Evolutionary conservation across 2,329 filamentous ascomycete species (phyloP), one percentile per base, ranked within the genome.

Genomic region (Aspergillus ruber): DNA sequence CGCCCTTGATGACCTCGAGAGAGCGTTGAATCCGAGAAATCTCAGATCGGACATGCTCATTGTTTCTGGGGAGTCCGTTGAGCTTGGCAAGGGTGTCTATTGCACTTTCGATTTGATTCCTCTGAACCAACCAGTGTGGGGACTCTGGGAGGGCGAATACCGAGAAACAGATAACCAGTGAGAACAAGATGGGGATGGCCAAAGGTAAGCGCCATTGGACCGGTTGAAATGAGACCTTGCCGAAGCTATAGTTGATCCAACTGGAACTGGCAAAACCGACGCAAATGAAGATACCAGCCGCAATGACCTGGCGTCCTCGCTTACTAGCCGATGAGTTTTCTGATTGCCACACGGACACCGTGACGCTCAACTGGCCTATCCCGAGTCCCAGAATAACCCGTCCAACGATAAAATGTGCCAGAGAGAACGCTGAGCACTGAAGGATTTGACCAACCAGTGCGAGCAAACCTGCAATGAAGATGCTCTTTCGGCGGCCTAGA

Each of bases 111-210:
- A 77, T 71, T n/a, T 69, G 64, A 29, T 75, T 76, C 51, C 76
- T 74, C 32, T 77, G 58, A 13, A 80, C 72, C 3, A 81, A 64
- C 74, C 77, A 80, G 41, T 77, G 69, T 5, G 78, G 77, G 0
- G 74, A 77, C 51, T 80, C 77, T 5, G 77, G 76, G 3, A 79
- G 61, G 4, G 64, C 61, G 13, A 72, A 59, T 9, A 76, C 67
- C 32, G 70, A 62, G 18, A 54, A 51, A 42, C 72, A 62, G 21
- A 78, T 74, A 29, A 77, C 62, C 4, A 78, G 46, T 0, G 76
- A 74, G 44, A 79, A 73, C 5, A 77, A 43, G 49, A 77, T 75
- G 57, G 79, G 77, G 55, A 80, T 75, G 7, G 70, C 73, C 44
- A 79, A 74, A 1, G 76, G 75, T 46, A 78, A 73, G 39, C 75